A percentile compares a stretch with the other conserved stretches of the same genome.
Conservation (phyloP, 2,329 filamentous ascomycete species). For the Clathrospora elynae region DNA sequence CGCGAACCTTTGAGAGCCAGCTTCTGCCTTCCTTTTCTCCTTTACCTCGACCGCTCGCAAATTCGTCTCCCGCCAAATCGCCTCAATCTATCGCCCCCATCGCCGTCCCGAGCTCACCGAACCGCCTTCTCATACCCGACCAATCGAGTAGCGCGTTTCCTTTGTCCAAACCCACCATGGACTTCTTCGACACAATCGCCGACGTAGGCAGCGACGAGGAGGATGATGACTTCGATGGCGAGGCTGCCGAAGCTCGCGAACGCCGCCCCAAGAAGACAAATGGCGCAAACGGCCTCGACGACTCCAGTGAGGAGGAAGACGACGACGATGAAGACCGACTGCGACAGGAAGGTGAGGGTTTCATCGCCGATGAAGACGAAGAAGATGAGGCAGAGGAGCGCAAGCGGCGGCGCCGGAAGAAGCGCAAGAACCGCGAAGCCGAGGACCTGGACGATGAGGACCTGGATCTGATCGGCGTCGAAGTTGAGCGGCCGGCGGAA, state of each 20-base stretch:
- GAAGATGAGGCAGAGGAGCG: conserved; percentile 67
- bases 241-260: conserved; percentile 26
- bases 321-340: conserved; percentile 48
- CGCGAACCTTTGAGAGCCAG: conserved; percentile 23
- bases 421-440: conserved; percentile 77
- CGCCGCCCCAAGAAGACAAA: conserved; percentile 32
- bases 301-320: conserved; percentile 50
- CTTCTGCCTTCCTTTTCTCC: conserved; percentile 23
- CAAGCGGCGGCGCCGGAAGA: conserved; percentile 69
- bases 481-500: conserved; percentile 68
- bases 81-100: conserved; percentile 15
- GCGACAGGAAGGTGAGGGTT: conserved; percentile 78
- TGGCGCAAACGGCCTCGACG: conserved; percentile 40
- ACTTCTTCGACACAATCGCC: conserved; percentile 83
- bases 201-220: conserved; percentile 70
- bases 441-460: conserved; percentile 95
- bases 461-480: conserved; percentile 89
- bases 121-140: conserved; percentile 10
- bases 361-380: conserved; percentile 92
- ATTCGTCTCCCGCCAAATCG: conserved; percentile 22
- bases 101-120: conserved; percentile 15
- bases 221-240: conserved; percentile 46
- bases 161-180: conserved; percentile 41
- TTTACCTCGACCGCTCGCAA: conserved; percentile 23
- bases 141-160: conserved; percentile 30